Evolutionary conservation across 2,329 filamentous ascomycete genomes (phyloP).

Genomic region (Calonectria honghensis): DNA sequence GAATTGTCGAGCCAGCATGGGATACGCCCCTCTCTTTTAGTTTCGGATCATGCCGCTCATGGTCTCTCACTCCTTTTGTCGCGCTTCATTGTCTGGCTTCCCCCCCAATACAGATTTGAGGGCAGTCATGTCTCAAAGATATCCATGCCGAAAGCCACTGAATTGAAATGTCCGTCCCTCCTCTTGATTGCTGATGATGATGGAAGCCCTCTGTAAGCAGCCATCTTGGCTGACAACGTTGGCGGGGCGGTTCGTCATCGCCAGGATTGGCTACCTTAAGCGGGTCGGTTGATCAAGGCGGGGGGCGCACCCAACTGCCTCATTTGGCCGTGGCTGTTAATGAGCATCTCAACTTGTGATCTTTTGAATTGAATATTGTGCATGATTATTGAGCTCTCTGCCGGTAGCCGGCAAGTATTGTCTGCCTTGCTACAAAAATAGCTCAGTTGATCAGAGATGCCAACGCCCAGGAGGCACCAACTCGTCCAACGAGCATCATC

Average conservation of each 20-base stretch:
- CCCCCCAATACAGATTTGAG: neutral
- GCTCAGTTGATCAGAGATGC: constrained; percentile 42
- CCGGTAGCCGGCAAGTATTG: neutral
- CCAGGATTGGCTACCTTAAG: constrained; percentile 23
- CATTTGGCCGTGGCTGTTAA: neutral
- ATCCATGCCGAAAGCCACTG: neutral
- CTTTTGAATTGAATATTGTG: neutral
- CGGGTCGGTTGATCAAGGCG: neutral
- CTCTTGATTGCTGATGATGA: constrained; percentile 30
- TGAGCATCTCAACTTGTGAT: neutral
- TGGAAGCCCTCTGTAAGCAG: constrained; percentile 36
- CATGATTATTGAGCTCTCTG: neutral
- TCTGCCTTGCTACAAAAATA: neutral
- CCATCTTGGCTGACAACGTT: constrained; percentile 32
- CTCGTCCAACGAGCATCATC: constrained; percentile 58
- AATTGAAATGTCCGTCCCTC: neutral
- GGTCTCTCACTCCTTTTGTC: neutral
- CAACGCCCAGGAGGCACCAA: constrained; percentile 59
- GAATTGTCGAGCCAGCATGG: constrained; percentile 32
- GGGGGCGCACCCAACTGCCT: constrained; percentile 36
- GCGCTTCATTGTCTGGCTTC: neutral
- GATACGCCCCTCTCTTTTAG: neutral
- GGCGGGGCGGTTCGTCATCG: constrained; percentile 42
- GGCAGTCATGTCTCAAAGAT: neutral
- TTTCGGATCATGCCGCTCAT: neutral